Conservation (phyloP, 1,284 basidiomycete species). For the Moniliella sp. region DNA sequence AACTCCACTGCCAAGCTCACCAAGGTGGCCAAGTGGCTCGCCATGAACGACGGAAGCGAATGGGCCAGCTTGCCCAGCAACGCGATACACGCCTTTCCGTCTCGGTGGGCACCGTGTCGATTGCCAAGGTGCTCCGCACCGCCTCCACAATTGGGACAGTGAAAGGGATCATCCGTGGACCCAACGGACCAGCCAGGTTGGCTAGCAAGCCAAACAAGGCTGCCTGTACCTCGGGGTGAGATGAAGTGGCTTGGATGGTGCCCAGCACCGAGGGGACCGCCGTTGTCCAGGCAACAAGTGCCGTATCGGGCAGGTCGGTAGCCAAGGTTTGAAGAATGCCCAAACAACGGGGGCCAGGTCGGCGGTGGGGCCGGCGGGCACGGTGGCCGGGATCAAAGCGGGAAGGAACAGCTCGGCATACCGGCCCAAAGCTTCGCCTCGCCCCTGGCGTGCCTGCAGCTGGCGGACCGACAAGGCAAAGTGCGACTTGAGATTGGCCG, state of each 20-base stretch:
- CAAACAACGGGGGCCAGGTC: not conserved
- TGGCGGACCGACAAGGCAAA: no score
- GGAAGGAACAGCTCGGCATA: no score
- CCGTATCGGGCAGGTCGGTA: not conserved
- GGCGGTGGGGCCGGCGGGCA: not conserved
- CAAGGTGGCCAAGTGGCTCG: slow-evolving; percentile 6
- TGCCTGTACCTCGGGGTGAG: slow-evolving; percentile 1
- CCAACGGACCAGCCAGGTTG: slow-evolving; percentile 13
- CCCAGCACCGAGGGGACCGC: not conserved
- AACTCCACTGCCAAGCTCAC: not conserved
- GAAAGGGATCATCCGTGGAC: slow-evolving; percentile 26
- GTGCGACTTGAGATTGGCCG: no score
- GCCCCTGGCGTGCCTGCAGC: no score
- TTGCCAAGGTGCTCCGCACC: no score
- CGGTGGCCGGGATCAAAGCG: no score
- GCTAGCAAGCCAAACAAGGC: slow-evolving; percentile 8
- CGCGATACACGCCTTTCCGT: slow-evolving; percentile 4
- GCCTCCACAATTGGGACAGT: slow-evolving; percentile 8
- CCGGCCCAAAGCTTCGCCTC: no score
- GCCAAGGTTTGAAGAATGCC: not conserved
- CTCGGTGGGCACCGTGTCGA: no score
- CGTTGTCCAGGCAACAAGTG: not conserved
- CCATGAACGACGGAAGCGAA: slow-evolving; percentile 26
- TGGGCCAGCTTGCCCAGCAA: slow-evolving; percentile 16
- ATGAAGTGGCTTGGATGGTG: not conserved